Percentiles rank a stretch among this genome's conserved stretches.
phyloP scores from a whole-genome alignment of 2,329 filamentous ascomycete genomes.

The Waltergamsia citrina region DNA sequence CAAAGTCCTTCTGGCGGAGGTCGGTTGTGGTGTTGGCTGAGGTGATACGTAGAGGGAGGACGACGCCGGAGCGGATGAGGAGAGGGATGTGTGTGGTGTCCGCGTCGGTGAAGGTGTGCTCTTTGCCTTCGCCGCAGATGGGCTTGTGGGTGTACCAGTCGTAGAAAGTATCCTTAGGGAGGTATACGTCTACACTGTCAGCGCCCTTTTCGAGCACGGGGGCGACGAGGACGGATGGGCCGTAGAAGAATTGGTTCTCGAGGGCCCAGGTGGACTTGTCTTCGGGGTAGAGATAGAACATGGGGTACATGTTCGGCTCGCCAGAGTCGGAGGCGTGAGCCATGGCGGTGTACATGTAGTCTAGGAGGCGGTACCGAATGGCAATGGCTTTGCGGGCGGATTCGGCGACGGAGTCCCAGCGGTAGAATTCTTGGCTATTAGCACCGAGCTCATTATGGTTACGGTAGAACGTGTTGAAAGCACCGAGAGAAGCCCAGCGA shows the following conservation, averaged over 20 bases:
- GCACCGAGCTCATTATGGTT: constrained; percentile 49
- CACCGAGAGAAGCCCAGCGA: constrained; percentile 60
- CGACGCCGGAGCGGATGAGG: constrained; percentile 54
- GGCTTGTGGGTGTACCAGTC: constrained; percentile 38
- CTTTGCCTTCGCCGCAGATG: constrained; percentile 28
- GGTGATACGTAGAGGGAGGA: constrained; percentile 50
- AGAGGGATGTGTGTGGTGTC: constrained; percentile 48
- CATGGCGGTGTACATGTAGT: constrained; percentile 71
- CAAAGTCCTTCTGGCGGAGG: constrained; percentile 56
- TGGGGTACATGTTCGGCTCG: constrained; percentile 55
- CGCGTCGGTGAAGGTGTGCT: constrained; percentile 24
- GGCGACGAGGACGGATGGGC: constrained; percentile 35
- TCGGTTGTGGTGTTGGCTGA: constrained; percentile 54
- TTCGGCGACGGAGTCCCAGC: constrained; percentile 51
- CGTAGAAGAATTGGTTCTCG: constrained; percentile 42
- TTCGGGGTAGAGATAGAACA: constrained; percentile 61
- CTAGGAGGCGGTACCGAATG: constrained; percentile 68
- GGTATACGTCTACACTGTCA: constrained; percentile 34
- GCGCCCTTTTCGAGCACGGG: constrained; percentile 35
- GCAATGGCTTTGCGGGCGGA: constrained; percentile 61
- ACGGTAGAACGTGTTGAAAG: constrained; percentile 62
- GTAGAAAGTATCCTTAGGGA: constrained; percentile 40
- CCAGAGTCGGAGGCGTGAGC: constrained; percentile 50
- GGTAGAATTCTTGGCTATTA: constrained; percentile 57
- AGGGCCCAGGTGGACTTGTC: constrained; percentile 34